A percentile compares a stretch with the other conserved stretches of the same genome.
These are phyloP conservation scores for Pulveroboletus frians DNA, from an alignment of 768 basidiomycete species.

Conservation along the genomic window DNA sequence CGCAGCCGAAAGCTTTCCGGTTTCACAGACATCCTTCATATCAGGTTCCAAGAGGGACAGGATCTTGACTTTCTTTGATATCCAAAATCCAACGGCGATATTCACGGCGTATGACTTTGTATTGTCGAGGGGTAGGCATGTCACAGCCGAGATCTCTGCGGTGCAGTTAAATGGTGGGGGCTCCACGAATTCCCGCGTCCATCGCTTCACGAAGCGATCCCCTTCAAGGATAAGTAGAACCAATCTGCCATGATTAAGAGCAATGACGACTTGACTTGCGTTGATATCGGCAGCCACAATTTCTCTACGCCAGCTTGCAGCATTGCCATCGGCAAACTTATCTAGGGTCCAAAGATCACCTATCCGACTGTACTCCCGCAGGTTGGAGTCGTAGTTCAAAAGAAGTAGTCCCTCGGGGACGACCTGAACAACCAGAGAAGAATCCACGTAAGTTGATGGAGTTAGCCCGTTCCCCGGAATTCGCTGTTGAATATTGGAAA, in stretches of 20 bases:
- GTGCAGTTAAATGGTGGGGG: conserved; percentile 13
- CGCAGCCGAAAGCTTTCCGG: conserved; percentile 37
- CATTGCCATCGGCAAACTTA: conserved; percentile 21
- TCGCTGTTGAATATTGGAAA: conserved; percentile 48
- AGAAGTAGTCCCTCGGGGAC: conserved; percentile 53
- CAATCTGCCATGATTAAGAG: conserved; percentile 49
- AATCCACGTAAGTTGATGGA: conserved; percentile 36
- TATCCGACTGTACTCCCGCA: conserved; percentile 39
- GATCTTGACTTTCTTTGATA: conserved; percentile 56
- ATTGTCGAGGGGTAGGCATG: conserved; percentile 53
- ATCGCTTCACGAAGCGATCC: conserved; percentile 30
- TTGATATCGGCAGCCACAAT: conserved; percentile 70
- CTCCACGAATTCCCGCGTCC: conserved; percentile 23
- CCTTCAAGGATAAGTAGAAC: conserved; percentile 46
- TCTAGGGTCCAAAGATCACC: conserved; percentile 38
- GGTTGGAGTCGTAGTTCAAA: conserved; percentile 47
- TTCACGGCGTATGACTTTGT: conserved; percentile 41
- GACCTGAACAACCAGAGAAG: conserved; percentile 67
- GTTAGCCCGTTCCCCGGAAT: conserved; percentile 14
- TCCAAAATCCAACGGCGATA: conserved; percentile 75
- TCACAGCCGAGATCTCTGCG: conserved; percentile 66
- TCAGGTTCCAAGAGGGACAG: conserved; percentile 33
- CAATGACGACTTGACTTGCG: conserved; percentile 61
- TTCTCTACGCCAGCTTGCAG: conserved; percentile 32
- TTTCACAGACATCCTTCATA: conserved; percentile 24